Base-by-base conservation (phyloP, 2,329 filamentous ascomycete genomes). In the Pseudocercospora fijiensis region DNA sequence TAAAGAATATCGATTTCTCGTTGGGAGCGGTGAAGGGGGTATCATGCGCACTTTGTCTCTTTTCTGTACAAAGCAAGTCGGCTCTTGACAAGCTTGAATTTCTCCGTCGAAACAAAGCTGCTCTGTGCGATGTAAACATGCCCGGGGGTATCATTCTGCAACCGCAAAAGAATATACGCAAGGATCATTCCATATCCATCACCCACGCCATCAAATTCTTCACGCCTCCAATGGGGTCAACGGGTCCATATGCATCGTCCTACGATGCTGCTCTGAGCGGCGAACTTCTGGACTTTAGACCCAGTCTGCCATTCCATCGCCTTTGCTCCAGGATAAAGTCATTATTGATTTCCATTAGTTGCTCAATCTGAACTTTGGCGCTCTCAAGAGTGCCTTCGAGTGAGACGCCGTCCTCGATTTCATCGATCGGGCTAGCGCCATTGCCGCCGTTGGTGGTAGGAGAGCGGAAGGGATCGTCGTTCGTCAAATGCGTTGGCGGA, bases 351-450 rank as follows among this genome's bases (percentile, higher is more conserved):
- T 76, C 74, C 18, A 75, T 58, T 56, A 76, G 60, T 57, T 76
- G 74, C 62, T 74, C 71, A 2, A 73, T 74, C 56, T 76, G 74
- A 43, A 75, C 58, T 10, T 70, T 69, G 28, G 75, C 66, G 53
- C 72, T 74, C 30, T 72, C 72, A 30, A 76, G 60, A 1, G 73
- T 74, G 20, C 74, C 73, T 63, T 75, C 73, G n/a, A 76, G 69
- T 16, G 72, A 72, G 6, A 22, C 24, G 27, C 22, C 57, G 69
- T 66, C 33, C 26, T 55, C 61, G 27, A 60, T 59, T 10, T 57
- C 52, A 6, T 62, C 57, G 41, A 45, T 41, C 16, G 20, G 30
- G n/a, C 37, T 49, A n/a, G 57, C 30, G 28, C 63, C 33, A 64
- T 43, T 52, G 60, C 30, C 57, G 22, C 57, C 56, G 24, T 51